Evolutionary conservation across 2,329 filamentous ascomycete species (phyloP).

Genomic region (Simplicillium sp.): DNA sequence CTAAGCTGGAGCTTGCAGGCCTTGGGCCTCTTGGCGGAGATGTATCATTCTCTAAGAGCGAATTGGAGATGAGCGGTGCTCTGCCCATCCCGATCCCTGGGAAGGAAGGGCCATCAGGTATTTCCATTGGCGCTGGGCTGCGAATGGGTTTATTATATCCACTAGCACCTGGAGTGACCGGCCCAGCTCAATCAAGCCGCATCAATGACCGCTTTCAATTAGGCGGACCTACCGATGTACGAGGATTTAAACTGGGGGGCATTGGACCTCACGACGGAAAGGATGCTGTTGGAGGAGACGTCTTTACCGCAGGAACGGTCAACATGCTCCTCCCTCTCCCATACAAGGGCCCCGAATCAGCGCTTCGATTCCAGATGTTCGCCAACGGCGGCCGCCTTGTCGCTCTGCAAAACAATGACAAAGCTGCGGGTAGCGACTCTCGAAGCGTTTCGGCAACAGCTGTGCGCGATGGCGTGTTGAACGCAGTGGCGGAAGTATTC

Average conservation of each 20-base stretch:
- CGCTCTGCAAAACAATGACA: constrained; percentile 54
- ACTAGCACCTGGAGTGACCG: constrained; percentile 50
- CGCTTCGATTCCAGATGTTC: constrained; percentile 81
- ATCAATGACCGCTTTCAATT: constrained; percentile 94
- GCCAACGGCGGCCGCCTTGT: constrained; percentile 83
- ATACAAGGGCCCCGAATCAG: constrained; percentile 69
- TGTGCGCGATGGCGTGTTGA: constrained; percentile 43
- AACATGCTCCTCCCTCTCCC: constrained; percentile 82
- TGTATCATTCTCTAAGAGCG: constrained; percentile 89
- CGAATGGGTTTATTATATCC: constrained; percentile 79
- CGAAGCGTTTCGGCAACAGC: constrained; percentile 26
- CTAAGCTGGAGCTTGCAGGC: constrained; percentile 75
- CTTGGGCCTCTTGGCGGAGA: constrained; percentile 77
- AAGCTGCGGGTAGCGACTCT: constrained; percentile 28
- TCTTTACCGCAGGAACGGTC: constrained; percentile 82
- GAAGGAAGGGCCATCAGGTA: constrained; percentile 58
- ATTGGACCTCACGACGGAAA: constrained; percentile 78
- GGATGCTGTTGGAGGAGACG: constrained; percentile 83
- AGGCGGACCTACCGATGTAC: constrained; percentile 87
- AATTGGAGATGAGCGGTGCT: constrained; percentile 71
- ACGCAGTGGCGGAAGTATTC: constrained; percentile 59
- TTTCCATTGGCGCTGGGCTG: constrained; percentile 75
- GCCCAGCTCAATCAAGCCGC: constrained; percentile 56
- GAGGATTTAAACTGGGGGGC: constrained; percentile 84
- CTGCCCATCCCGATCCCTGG: constrained; percentile 65